phyloP scores from a whole-genome alignment of 495 filamentous ascomycete species.

The Tuber indicum region DNA sequence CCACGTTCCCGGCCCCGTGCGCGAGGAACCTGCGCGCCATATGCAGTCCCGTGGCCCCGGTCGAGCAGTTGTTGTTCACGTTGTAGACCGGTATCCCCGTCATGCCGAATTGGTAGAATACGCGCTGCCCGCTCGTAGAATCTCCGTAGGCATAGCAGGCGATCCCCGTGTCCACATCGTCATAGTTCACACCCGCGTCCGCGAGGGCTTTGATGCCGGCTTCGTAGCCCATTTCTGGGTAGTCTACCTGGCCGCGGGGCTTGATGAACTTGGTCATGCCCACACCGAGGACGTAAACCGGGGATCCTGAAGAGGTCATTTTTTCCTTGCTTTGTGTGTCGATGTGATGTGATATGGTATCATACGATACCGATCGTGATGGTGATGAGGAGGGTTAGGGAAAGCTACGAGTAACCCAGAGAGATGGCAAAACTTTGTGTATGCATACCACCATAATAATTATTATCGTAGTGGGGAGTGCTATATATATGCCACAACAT shows the following conservation, averaged over 20 bases:
- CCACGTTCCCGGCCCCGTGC: constrained; percentile 72
- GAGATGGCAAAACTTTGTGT: neutral
- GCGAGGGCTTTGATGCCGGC: constrained; percentile 93
- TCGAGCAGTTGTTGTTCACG: constrained; percentile 97
- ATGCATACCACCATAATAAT: too few species aligned
- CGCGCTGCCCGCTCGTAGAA: constrained; percentile 87
- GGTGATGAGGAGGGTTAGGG: neutral
- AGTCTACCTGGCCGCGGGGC: constrained; percentile 84
- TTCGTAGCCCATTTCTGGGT: constrained; percentile 86
- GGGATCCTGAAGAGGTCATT: constrained; percentile 33
- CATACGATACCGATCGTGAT: too few species aligned
- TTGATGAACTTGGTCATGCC: constrained; percentile 99
- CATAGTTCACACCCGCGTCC: constrained; percentile 91
- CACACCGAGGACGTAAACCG: constrained; percentile 86
- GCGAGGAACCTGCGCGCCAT: constrained; percentile 77
- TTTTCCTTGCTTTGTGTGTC: neutral
- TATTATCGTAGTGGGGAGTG: too few species aligned
- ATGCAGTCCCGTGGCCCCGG: constrained; percentile 77
- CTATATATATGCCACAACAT: too few species aligned
- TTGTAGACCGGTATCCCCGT: constrained; percentile 93
- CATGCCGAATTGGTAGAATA: constrained; percentile 99
- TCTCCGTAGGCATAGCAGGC: constrained; percentile 98
- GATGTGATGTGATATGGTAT: neutral
- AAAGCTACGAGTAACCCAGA: neutral
- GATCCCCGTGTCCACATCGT: constrained; percentile 92